Conservation (phyloP, 305 asterid species). For the Plantago lanceolata region DNA sequence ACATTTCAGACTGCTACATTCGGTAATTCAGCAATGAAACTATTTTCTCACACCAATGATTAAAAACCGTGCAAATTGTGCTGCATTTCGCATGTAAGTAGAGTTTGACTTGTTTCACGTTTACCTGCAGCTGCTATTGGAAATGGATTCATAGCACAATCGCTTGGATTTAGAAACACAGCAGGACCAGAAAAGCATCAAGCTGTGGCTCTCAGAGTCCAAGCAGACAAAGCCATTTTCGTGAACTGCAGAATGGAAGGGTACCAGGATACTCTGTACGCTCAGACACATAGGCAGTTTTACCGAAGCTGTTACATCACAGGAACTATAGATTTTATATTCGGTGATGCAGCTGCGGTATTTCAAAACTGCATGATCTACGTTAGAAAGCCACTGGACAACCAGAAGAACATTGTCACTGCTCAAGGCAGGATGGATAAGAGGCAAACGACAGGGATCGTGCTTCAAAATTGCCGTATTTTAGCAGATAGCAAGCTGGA, state of each 20-base stretch:
- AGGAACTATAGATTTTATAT: constrained; percentile 69
- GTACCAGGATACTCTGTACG: constrained; percentile 54
- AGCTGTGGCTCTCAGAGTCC: constrained; percentile 85
- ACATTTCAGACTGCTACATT: constrained; percentile 74
- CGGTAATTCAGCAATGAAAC: constrained; percentile 34
- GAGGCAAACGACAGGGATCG: constrained; percentile 63
- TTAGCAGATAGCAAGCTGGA: constrained; percentile 43
- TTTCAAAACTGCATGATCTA: constrained; percentile 80
- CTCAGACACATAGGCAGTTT: constrained; percentile 63
- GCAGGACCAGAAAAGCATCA: constrained; percentile 87
- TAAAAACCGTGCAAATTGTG: too few relatives aligned
- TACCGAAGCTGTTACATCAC: constrained; percentile 75
- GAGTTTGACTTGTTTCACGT: background rate
- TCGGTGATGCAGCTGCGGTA: constrained; percentile 70
- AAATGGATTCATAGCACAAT: constrained; percentile 66
- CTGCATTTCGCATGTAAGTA: background rate
- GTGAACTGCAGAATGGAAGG: constrained; percentile 80
- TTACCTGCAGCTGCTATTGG: constrained; percentile 56
- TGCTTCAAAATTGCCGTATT: constrained; percentile 56
- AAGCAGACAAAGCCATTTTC: constrained; percentile 58
- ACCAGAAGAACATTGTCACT: constrained; percentile 54
- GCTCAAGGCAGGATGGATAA: constrained; percentile 66
- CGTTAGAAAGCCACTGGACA: constrained; percentile 48
- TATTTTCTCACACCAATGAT: background rate
- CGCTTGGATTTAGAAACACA: constrained; percentile 74